Conservation (phyloP, 2,329 filamentous ascomycete genomes). For the Pleoardoris graminearum region DNA sequence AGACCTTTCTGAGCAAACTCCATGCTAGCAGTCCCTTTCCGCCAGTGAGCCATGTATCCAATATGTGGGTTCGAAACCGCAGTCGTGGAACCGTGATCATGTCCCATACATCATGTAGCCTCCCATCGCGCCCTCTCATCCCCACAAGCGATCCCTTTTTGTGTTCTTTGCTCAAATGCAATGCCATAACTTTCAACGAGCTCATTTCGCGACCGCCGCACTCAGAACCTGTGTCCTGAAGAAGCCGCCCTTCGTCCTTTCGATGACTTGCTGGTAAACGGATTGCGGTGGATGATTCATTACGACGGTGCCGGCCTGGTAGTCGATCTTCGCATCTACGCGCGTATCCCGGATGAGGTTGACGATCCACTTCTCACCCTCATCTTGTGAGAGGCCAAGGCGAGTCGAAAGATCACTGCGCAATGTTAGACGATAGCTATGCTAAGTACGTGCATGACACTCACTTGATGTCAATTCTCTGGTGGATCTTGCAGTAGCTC, state of each 20-base stretch:
- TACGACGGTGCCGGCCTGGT: conserved; percentile 95
- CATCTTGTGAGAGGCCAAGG: conserved; percentile 87
- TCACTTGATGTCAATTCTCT: conserved; percentile 92
- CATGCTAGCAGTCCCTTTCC: too few species aligned
- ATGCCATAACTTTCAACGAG: not conserved
- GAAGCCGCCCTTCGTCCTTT: conserved; percentile 98
- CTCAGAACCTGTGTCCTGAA: conserved; percentile 96
- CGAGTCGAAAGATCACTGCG: conserved; percentile 81
- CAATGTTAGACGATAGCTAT: conserved; percentile 16
- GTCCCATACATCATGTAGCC: not conserved
- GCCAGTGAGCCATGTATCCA: too few species aligned
- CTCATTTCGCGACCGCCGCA: conserved; percentile 55
- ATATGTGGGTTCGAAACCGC: too few species aligned
- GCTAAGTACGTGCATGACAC: conserved; percentile 26
- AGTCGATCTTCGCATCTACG: conserved; percentile 98
- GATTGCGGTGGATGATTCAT: conserved; percentile 99
- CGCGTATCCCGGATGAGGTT: conserved; percentile 98
- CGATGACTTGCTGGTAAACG: conserved; percentile 98
- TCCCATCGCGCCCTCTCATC: not conserved
- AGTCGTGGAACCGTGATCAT: too few species aligned
- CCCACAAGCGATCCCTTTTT: conserved; percentile 10
- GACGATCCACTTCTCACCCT: conserved; percentile 99
- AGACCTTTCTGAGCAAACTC: too few species aligned
- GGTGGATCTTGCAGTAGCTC: conserved; percentile 99
- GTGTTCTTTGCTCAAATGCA: not conserved